Evolutionary conservation across 2,329 filamentous ascomycete genomes (phyloP).

Genomic region (Pseudocercospora macadamiae): DNA sequence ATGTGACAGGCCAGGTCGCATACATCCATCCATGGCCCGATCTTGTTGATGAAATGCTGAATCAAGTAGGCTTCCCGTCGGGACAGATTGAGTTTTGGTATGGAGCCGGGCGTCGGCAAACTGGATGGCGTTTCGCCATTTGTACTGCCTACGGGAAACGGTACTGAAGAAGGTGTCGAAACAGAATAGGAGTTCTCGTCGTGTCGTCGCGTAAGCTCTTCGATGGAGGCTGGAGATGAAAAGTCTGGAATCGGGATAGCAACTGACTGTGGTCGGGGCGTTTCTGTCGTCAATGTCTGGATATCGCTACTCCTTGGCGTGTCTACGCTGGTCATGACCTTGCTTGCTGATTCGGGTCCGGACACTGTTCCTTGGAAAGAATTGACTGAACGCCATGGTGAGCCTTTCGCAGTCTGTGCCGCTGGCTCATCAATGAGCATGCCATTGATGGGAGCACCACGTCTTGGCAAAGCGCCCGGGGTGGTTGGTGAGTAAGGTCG

Average conservation of each 20-base stretch:
- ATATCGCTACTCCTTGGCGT: not conserved
- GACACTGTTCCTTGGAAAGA: not conserved
- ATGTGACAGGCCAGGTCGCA: conserved; percentile 40
- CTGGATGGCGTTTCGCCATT: conserved; percentile 10
- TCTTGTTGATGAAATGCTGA: conserved; percentile 39
- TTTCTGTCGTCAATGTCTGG: not conserved
- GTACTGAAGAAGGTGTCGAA: conserved; percentile 8
- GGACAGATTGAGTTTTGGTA: conserved; percentile 15
- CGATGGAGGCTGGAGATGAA: conserved; percentile 25
- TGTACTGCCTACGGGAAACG: conserved; percentile 14
- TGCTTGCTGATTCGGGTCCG: not conserved
- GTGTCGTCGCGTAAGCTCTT: conserved; percentile 25
- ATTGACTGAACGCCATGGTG: conserved; percentile 1
- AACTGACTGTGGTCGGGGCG: conserved; percentile 1
- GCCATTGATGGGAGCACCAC: conserved; percentile 13
- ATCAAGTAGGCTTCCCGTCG: conserved; percentile 26
- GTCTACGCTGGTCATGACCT: not conserved
- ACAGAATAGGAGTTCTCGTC: conserved; percentile 13
- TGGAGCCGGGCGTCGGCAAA: conserved; percentile 4
- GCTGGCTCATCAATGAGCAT: not conserved
- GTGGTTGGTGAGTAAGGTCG: conserved; percentile 1
- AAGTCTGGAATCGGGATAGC: conserved; percentile 5
- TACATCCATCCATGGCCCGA: conserved; percentile 42
- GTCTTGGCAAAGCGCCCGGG: conserved; percentile 8
- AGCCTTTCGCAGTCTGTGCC: not conserved